Base-by-base conservation (phyloP, 2,329 filamentous ascomycete species). In the Pseudogymnoascus sp. region DNA sequence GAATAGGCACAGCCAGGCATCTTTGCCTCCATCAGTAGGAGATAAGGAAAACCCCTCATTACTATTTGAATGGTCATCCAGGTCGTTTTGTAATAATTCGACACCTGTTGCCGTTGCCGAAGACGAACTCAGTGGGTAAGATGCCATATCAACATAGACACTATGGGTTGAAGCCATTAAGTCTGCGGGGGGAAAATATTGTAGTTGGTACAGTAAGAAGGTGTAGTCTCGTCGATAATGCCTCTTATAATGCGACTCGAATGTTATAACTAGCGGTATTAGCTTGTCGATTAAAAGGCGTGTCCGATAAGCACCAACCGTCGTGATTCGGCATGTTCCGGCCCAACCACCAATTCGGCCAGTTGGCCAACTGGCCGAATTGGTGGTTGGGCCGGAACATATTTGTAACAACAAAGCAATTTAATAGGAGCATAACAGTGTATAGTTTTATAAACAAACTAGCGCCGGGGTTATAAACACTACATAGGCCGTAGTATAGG, bases 1-100 rank as follows among this genome's bases (percentile, higher is more conserved):
- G 70, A 29, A n/a, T 7, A 48, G 42, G 13, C 21, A 48, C 13
- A 82, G 68, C 75, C 78, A 81, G 4, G 80, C 79, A 40, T 76
- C 74, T 66, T 73, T 77, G 1, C 79, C 80, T 5, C 72, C 67
- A 65, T 82, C 79, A 36, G 29, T 21, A 18, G 55, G 55, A 37
- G 31, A 13, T 12, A 59, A 13, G n/a, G 55, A 48, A 48, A 48
- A 48, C 21, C 40, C 40, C 40, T 45, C 21, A n/a, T 45, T 45
- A 13, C 40, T 45, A 45, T 45, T 27, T 8, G 21, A 45, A 45
- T 10, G 40, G 40, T 45, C 21, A 13, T 45, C 40, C 8, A 45
- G 40, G 40, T 45, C 21, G 40, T 45, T 45, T 45, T 27, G 10
- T 45, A 45, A 45, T 25, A 12, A 3, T 45, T 45, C 40, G 12